phyloP scores from a whole-genome alignment of 2,329 filamentous ascomycete species.

The Penicillium brasilianum region DNA sequence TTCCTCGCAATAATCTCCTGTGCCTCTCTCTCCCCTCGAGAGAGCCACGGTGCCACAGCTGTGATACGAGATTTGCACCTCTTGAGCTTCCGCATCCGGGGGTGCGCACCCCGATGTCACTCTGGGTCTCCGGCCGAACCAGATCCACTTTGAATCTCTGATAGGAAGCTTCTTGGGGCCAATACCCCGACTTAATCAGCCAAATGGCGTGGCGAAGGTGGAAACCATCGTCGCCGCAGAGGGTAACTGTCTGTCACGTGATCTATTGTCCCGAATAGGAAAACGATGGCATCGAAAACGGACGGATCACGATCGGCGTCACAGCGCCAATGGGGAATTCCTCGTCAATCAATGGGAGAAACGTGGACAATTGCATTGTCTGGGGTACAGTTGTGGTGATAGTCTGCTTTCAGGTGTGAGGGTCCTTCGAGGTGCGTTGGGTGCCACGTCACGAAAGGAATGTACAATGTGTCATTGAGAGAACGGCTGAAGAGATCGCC shows the following conservation, averaged over 20 bases:
- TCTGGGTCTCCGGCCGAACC: constrained; percentile 12
- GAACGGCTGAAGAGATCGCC: constrained; percentile 3
- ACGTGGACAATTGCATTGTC: constrained; percentile 15
- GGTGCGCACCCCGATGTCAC: constrained; percentile 25
- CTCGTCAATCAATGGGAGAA: neutral
- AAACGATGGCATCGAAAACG: constrained; percentile 21
- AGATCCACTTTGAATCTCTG: constrained; percentile 6
- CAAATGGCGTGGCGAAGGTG: neutral
- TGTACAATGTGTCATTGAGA: constrained; percentile 7
- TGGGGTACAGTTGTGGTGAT: neutral
- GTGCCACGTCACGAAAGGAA: neutral
- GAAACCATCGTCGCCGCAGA: neutral
- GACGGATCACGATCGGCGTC: constrained; percentile 3
- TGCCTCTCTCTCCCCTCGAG: constrained; percentile 22
- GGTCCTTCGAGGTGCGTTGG: neutral
- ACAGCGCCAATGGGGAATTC: constrained; percentile 18
- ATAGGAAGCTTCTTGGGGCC: neutral
- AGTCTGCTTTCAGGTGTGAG: constrained; percentile 1
- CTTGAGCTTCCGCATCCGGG: constrained; percentile 31
- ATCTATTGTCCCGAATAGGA: constrained; percentile 15
- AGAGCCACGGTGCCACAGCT: constrained; percentile 16
- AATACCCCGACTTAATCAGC: constrained; percentile 1
- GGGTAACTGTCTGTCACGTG: constrained; percentile 19
- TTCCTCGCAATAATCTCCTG: constrained; percentile 21
- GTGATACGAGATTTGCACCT: constrained; percentile 15